Percentiles rank a stretch among this genome's conserved stretches.
Evolutionary conservation across 108 stramenopile species (phyloP).

Genomic region (Chaetoceros tenuissimus): DNA sequence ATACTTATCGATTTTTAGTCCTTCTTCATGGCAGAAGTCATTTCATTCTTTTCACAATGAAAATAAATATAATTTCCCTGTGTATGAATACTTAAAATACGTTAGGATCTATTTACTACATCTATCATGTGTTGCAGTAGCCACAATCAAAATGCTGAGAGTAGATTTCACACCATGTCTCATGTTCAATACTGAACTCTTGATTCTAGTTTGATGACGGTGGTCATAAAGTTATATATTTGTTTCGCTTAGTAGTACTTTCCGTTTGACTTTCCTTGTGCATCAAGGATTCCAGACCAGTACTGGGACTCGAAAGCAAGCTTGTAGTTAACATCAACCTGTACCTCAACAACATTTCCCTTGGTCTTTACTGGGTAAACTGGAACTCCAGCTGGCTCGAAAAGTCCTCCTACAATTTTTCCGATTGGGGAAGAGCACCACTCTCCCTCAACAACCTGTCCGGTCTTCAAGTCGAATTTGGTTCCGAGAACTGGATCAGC

Average conservation of each 20-base stretch:
- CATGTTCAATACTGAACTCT: not conserved
- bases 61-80: too few species aligned
- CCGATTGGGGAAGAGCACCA: conserved; percentile 94
- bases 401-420: conserved; percentile 89
- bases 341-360: conserved; percentile 81
- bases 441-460: conserved; percentile 64
- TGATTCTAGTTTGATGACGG: not conserved
- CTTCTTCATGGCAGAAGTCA: too few species aligned
- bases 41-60: too few species aligned
- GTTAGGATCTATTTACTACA: too few species aligned
- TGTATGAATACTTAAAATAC: too few species aligned
- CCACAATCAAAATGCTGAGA: not conserved
- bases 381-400: conserved; percentile 88
- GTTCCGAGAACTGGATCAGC: conserved; percentile 91
- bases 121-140: too few species aligned
- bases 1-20: too few species aligned
- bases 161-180: not conserved
- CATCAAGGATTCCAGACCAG: conserved; percentile 96
- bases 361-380: conserved; percentile 88
- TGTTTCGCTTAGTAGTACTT: conserved; percentile 95
- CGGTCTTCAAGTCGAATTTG: conserved; percentile 91
- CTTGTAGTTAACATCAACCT: conserved; percentile 98
- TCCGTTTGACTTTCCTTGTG: conserved; percentile 96
- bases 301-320: conserved; percentile 93
- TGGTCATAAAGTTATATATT: not conserved